phyloP scores from a whole-genome alignment of 2,329 filamentous ascomycete genomes.

The Magnaporthiopsis rhizophila region DNA sequence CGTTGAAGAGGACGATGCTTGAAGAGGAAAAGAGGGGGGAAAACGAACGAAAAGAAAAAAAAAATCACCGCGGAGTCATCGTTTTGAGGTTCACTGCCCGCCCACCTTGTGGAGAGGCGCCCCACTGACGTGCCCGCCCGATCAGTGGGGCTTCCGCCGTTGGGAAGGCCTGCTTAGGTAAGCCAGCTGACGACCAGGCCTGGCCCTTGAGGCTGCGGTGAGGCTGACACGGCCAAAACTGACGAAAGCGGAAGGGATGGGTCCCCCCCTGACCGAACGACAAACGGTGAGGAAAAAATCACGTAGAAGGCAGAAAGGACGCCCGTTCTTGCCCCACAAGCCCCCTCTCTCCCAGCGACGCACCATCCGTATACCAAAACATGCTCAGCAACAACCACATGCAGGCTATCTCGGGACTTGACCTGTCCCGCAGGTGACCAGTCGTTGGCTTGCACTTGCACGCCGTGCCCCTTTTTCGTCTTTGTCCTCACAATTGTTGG shows the following conservation, averaged over 20 bases:
- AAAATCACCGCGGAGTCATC: background rate
- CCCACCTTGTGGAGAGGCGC: too few relatives aligned
- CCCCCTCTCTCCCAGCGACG: background rate
- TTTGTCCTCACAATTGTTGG: background rate
- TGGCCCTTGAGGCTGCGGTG: background rate
- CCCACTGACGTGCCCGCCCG: background rate
- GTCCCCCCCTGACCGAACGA: background rate
- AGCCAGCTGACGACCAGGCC: background rate
- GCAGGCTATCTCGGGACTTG: background rate
- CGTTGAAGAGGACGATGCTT: slow-evolving; percentile 69
- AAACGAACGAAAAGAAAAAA: slow-evolving; percentile 9
- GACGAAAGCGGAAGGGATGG: background rate
- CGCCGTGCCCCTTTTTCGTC: background rate
- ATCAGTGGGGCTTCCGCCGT: background rate
- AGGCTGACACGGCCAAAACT: background rate
- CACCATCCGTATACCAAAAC: background rate
- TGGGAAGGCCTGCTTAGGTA: background rate
- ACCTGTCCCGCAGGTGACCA: background rate
- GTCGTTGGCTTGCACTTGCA: background rate
- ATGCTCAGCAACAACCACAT: background rate
- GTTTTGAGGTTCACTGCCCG: slow-evolving; percentile 1
- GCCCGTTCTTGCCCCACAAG: background rate
- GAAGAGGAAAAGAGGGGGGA: slow-evolving; percentile 3
- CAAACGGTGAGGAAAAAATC: background rate
- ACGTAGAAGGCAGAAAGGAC: background rate